phyloP scores from a whole-genome alignment of 1,139 yeast species.

The Lodderomyces jiufengensis region DNA sequence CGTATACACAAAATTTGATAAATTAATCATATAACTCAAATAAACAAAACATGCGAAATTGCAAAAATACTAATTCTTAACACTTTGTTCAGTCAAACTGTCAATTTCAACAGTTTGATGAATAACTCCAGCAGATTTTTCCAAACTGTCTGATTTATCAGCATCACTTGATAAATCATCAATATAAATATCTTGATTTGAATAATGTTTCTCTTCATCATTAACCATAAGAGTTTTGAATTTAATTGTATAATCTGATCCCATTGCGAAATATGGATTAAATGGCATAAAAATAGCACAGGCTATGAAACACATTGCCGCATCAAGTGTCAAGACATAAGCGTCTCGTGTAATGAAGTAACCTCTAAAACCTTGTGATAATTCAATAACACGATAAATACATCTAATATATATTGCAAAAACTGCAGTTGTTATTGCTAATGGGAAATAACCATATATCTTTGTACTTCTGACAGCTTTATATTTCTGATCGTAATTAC shows the following conservation, averaged over 20 bases:
- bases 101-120: too few species aligned
- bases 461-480: conserved; percentile 33
- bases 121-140: too few species aligned
- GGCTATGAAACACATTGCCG: conserved; percentile 53
- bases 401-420: conserved; percentile 64
- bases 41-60: too few species aligned
- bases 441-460: conserved; percentile 43
- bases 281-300: conserved; percentile 43
- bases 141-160: too few species aligned
- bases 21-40: too few species aligned
- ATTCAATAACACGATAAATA: conserved; percentile 72
- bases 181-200: too few species aligned
- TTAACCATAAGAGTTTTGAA: conserved; percentile 12
- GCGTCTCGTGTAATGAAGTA: conserved; percentile 64
- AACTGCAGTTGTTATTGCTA: conserved; percentile 48
- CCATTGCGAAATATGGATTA: conserved; percentile 63
- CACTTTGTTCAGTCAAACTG: too few species aligned
- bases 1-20: too few species aligned
- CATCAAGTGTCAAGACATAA: conserved; percentile 74
- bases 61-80: too few species aligned
- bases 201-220: conserved; percentile 3
- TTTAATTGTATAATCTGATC: conserved; percentile 10
- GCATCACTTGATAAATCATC: too few species aligned
- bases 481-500: conserved; percentile 34
- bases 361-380: conserved; percentile 74